Percentiles rank a stretch among this genome's conserved stretches.
phyloP scores from a whole-genome alignment of 805 yeast species.

The Candida methanosorbosa region DNA sequence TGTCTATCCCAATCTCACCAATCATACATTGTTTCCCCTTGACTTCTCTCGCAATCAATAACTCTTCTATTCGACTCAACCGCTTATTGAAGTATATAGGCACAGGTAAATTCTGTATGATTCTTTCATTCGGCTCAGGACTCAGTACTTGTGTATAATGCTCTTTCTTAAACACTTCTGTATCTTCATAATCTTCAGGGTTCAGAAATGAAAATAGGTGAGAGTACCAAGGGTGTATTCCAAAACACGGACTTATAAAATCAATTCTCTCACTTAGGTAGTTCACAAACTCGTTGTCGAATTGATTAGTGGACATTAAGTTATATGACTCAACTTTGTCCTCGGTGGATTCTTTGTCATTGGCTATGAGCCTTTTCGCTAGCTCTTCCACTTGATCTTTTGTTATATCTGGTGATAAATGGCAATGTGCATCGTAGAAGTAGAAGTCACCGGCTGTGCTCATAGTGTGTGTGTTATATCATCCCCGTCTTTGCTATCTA shows the following conservation, averaged over 20 bases:
- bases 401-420: slow-evolving; percentile 20
- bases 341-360: no score
- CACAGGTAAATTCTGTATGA: slow-evolving; percentile 46
- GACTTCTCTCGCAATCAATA: slow-evolving; percentile 17
- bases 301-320: slow-evolving; percentile 42
- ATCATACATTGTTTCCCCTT: slow-evolving; percentile 30
- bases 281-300: slow-evolving; percentile 24
- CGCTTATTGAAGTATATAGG: slow-evolving; percentile 41
- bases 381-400: slow-evolving; percentile 3
- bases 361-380: not conserved
- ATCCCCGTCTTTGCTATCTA: no score
- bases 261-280: slow-evolving; percentile 7
- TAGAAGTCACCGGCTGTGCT: no score
- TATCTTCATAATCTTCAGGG: slow-evolving; percentile 2
- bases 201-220: slow-evolving; percentile 45
- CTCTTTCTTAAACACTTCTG: slow-evolving; percentile 23
- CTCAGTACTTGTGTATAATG: slow-evolving; percentile 56
- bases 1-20: slow-evolving; percentile 93
- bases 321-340: slow-evolving; percentile 7
- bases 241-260: slow-evolving; percentile 41
- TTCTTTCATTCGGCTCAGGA: slow-evolving; percentile 25
- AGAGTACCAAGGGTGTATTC: slow-evolving; percentile 90
- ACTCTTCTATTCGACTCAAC: slow-evolving; percentile 22
- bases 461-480: no score
- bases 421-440: slow-evolving; percentile 34